Evolutionary conservation across 768 basidiomycete species (phyloP), one percentile per base, ranked within the genome.

Genomic region (Lactarius tabidus): DNA sequence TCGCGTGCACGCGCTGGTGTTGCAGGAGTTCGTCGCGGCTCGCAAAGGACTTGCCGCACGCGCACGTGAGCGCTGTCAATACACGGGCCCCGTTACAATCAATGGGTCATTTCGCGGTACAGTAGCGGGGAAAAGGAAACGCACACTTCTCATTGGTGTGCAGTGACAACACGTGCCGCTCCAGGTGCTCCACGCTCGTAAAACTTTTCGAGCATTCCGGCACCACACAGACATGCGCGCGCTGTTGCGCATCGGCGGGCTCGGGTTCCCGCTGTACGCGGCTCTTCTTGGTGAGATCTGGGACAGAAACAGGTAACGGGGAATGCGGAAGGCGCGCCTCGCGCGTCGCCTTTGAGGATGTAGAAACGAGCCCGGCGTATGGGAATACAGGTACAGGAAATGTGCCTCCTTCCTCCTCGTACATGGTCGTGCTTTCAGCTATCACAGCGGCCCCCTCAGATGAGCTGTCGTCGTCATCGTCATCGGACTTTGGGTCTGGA

Each of bases 111-210:
- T 8, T n/a, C n/a, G n/a, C n/a, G n/a, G n/a, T n/a, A n/a, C 18
- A 41, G 41, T 20, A 6, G 7, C 18, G 18, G 20, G 20, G 20
- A n/a, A 10, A 45, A 10, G 15, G 18, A 7, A 1, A 80, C 90
- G 75, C 69, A 93, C 91, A 89, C 80, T 89, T 91, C 71, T 92
- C 90, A 69, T 90, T 79, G 2, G 91, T 92, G 74, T 94, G 91
- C 57, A 94, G 87, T 60, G 86, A 87, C 65, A 87, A 75, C 23
- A 93, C 82, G 76, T 93, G 92, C 33, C 92, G 78, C 76, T 92
- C 91, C 63, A 95, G 77, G 74, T 94, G 92, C 70, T 93, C 90
- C 1, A 86, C 84, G 2, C 92, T 79, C 41, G 84, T 84, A 70
- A 95, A 95, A 62, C 86, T 86, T 77, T 92, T 91, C 20, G 85